Evolutionary conservation across 139 green algal species (phyloP), one percentile per base, ranked within the genome.

Genomic region (Ettlia oleoabundans): DNA sequence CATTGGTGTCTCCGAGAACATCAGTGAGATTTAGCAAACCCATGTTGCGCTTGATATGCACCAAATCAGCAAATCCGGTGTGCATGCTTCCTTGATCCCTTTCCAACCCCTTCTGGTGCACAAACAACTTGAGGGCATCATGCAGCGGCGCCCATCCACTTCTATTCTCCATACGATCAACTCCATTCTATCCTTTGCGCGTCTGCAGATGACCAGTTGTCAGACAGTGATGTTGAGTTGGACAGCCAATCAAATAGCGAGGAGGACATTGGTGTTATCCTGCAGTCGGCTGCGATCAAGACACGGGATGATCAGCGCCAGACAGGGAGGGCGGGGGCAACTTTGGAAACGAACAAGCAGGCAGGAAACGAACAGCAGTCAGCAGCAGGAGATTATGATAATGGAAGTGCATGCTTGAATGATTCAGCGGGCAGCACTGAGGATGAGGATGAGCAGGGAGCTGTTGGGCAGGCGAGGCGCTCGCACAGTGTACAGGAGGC

Each of bases 341-440:
- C n/a, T n/a, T n/a, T n/a, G 53, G 53, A 24, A 37, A 68, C 4
- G 51, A 55, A 22, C 4, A 67, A 55, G 73, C 65, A 72, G 10
- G 13, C 65, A 52, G 73, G 28, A 5, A 47, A 61, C 26, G 52
- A 80, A 33, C 72, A 78, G 72, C 72, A 58, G 38, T 24, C 77
- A 76, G 33, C 32, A 75, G 62, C 62, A 52, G 42, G 19, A 43
- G 33, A 68, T 10, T 15, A 76, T 33, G 26, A 32, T 37, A 37
- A n/a, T 35, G 19, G 9, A 18, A 64, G 40, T 26, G 28, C 41
- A 18, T 24, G 33, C 69, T 37, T 19, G 10, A 32, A 35, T 24
- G 18, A 35, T 33, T 35, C 10, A 69, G 75, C 58, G 5, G 75
- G 3, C 4, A 51, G 7, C 18, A 37, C 52, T 37, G 55, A 65